Evolutionary conservation across 805 yeast genomes (phyloP).

Genomic region (Wickerhamiella spandovensis): DNA sequence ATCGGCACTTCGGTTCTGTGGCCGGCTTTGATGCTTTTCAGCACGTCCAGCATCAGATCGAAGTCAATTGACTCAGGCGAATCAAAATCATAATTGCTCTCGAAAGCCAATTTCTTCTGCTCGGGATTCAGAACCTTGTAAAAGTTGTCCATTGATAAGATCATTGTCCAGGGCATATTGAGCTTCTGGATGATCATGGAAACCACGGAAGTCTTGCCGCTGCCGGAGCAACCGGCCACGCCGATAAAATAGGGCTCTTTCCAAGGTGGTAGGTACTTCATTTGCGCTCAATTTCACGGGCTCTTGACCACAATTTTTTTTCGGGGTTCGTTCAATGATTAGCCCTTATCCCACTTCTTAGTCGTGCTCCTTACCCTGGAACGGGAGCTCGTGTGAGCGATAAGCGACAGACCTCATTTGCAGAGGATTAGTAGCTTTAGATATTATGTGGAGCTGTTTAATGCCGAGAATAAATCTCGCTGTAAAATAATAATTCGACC

Average conservation of each 20-base stretch:
- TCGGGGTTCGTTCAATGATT: neutral
- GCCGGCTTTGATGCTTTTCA: conserved; percentile 59
- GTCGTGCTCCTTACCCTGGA: neutral
- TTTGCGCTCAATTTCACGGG: no score
- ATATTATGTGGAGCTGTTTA: no score
- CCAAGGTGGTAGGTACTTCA: conserved; percentile 69
- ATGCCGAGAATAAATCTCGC: no score
- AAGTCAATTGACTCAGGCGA: conserved; percentile 73
- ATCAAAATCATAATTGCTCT: conserved; percentile 71
- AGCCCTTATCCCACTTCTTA: neutral
- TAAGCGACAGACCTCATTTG: neutral
- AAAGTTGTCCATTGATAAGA: conserved; percentile 81
- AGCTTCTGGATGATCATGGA: conserved; percentile 61
- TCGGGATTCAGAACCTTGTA: conserved; percentile 60
- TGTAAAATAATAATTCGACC: no score
- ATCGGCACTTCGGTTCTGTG: conserved; percentile 50
- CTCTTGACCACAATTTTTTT: neutral
- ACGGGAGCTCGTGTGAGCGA: neutral
- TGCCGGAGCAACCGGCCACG: conserved; percentile 73
- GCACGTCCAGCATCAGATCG: conserved; percentile 52
- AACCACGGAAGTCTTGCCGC: conserved; percentile 91
- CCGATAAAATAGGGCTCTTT: conserved; percentile 69
- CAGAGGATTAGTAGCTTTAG: no score
- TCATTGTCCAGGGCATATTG: conserved; percentile 76
- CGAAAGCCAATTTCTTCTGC: conserved; percentile 49